A percentile compares a stretch with the other conserved stretches of the same genome.
Conservation (phyloP, 1,139 yeast species). For the Meyerozyma athensensis region DNA sequence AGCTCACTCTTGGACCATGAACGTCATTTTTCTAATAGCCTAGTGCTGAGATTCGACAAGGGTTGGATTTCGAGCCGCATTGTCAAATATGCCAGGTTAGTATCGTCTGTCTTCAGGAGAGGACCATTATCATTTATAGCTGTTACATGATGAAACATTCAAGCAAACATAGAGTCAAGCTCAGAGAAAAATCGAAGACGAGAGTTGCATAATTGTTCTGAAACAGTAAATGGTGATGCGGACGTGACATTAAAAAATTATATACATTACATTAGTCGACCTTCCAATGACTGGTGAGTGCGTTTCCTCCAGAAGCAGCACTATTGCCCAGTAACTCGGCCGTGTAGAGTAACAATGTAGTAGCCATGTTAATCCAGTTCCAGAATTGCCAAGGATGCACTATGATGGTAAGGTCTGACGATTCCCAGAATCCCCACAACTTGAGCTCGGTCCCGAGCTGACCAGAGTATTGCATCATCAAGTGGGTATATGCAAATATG, state of each 20-base stretch:
- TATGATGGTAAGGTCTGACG: constrained; percentile 20
- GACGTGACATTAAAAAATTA: background rate
- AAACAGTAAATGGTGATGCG: constrained; percentile 4
- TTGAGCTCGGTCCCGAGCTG: constrained; percentile 58
- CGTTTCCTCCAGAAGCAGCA: constrained; percentile 26
- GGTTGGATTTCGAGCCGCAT: constrained; percentile 7
- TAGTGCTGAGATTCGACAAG: constrained; percentile 9
- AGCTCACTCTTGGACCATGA: constrained; percentile 18
- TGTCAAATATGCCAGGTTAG: constrained; percentile 15
- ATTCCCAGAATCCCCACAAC: constrained; percentile 53
- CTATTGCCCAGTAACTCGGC: constrained; percentile 59
- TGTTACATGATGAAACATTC: constrained; percentile 14
- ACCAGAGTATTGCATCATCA: constrained; percentile 85
- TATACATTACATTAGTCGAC: constrained; percentile 12
- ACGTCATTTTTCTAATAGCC: constrained; percentile 10
- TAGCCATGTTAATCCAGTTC: constrained; percentile 92
- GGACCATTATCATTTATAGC: constrained; percentile 5
- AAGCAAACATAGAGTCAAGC: constrained; percentile 20
- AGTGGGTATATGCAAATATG: constrained; percentile 90
- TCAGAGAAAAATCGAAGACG: constrained; percentile 17
- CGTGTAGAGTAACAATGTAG: constrained; percentile 73
- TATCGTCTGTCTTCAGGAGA: constrained; percentile 4
- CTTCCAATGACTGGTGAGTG: constrained; percentile 24
- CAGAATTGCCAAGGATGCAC: constrained; percentile 89
- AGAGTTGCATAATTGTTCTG: constrained; percentile 5